Evolutionary conservation across 768 basidiomycete genomes (phyloP).

Genomic region (Pulveroboletus sp.): DNA sequence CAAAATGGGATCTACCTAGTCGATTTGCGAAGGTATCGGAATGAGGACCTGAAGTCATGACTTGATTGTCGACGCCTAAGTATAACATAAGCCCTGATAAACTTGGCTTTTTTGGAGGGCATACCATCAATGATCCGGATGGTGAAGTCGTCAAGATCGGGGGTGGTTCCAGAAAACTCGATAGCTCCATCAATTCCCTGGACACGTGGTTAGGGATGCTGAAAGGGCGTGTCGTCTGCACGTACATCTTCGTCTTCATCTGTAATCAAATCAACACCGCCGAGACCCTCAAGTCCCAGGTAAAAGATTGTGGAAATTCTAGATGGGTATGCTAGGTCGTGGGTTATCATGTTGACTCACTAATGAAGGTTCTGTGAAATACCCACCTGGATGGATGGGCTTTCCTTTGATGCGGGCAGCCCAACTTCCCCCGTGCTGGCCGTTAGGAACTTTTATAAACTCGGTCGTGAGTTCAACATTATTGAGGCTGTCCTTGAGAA

Average conservation of each 20-base stretch:
- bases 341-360: conserved; percentile 25
- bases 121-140: conserved; percentile 77
- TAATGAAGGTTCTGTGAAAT: neutral
- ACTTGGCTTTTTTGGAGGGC: conserved; percentile 4
- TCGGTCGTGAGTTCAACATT: conserved; percentile 84
- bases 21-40: conserved; percentile 54
- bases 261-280: conserved; percentile 74
- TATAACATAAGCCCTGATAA: conserved; percentile 5
- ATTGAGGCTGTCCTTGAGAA: conserved; percentile 74
- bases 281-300: conserved; percentile 82
- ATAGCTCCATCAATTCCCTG: conserved; percentile 75
- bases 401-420: conserved; percentile 78
- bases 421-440: conserved; percentile 84
- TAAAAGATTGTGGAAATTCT: conserved; percentile 82
- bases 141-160: conserved; percentile 78
- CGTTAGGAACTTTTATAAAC: conserved; percentile 82
- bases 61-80: conserved; percentile 58
- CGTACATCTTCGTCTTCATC: conserved; percentile 71
- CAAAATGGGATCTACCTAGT: conserved; percentile 66
- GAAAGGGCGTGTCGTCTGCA: conserved; percentile 5
- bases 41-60: conserved; percentile 51
- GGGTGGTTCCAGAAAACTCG: conserved; percentile 66
- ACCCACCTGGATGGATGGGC: conserved; percentile 62
- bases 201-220: conserved; percentile 4
- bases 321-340: conserved; percentile 41